Conservation (phyloP, 2,329 filamentous ascomycete species). For the Phoma sp. region DNA sequence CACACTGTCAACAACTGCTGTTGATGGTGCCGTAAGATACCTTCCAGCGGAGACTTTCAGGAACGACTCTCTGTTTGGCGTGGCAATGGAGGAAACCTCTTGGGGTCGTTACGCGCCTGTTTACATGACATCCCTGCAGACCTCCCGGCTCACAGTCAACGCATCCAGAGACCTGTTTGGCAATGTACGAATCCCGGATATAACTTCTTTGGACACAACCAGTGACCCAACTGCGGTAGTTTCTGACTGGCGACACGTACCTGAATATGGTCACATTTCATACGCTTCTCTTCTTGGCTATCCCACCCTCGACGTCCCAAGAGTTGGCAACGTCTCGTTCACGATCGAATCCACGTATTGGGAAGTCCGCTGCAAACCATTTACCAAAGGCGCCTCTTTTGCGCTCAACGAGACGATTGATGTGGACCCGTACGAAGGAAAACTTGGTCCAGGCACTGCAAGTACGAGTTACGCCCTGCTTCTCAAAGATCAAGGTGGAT, state of each 20-base stretch:
- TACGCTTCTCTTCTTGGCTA: background rate
- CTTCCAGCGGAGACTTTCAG: background rate
- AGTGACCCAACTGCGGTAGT: background rate
- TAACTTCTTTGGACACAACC: background rate
- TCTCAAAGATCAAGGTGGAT: background rate
- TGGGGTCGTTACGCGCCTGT: background rate
- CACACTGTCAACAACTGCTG: background rate
- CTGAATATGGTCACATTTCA: background rate
- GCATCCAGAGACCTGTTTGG: background rate
- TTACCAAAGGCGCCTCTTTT: background rate
- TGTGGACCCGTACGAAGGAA: background rate
- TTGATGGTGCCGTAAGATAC: background rate
- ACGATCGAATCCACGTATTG: background rate
- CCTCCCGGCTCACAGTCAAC: background rate
- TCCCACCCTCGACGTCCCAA: background rate
- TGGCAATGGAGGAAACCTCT: background rate
- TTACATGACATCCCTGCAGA: background rate
- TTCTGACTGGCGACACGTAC: background rate
- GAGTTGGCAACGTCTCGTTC: background rate
- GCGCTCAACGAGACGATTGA: background rate
- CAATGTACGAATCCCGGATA: conserved; percentile 4
- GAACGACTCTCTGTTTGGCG: background rate
- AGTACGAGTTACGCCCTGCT: background rate
- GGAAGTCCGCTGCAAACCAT: background rate
- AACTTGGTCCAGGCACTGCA: background rate